Percentiles rank a stretch among this genome's conserved stretches.
phyloP scores from a whole-genome alignment of 129 eudicot species.

The Ambrosia artemisiifolia region DNA sequence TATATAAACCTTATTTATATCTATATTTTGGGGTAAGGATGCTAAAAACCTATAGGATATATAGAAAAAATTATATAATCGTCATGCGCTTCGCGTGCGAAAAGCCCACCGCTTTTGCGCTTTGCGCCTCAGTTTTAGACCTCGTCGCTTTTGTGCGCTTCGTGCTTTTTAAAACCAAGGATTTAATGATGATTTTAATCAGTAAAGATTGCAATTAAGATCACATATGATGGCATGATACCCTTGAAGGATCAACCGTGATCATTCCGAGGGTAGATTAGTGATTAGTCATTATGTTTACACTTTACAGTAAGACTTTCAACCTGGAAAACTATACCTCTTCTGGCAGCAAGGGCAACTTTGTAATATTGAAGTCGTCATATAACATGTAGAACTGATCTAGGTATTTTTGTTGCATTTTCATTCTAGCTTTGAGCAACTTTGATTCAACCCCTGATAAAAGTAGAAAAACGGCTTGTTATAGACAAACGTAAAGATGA shows the following conservation, averaged over 20 bases:
- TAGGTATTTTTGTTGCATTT: slow-evolving; percentile 90
- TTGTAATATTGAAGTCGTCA: slow-evolving; percentile 86
- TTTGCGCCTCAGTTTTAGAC: no score
- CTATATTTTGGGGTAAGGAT: no score
- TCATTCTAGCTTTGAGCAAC: slow-evolving; percentile 96
- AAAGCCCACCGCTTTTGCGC: no score
- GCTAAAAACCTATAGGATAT: no score
- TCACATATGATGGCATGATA: background rate
- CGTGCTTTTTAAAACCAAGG: no score
- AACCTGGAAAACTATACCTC: slow-evolving; percentile 47
- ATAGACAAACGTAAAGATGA: background rate
- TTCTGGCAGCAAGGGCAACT: slow-evolving; percentile 81
- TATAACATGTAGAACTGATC: slow-evolving; percentile 95
- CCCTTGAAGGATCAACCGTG: background rate
- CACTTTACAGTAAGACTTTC: background rate
- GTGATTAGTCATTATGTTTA: slow-evolving; percentile 10
- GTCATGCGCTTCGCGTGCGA: no score
- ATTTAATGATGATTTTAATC: no score
- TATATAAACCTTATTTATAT: no score
- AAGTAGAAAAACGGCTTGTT: background rate
- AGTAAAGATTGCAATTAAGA: background rate
- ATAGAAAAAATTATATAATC: no score
- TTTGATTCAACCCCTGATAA: slow-evolving; percentile 67
- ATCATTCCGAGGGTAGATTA: slow-evolving; percentile 5
- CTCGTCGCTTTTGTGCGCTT: no score